Conservation (phyloP, 306 rosid genomes). For the Cucurbita argyrosperma region DNA sequence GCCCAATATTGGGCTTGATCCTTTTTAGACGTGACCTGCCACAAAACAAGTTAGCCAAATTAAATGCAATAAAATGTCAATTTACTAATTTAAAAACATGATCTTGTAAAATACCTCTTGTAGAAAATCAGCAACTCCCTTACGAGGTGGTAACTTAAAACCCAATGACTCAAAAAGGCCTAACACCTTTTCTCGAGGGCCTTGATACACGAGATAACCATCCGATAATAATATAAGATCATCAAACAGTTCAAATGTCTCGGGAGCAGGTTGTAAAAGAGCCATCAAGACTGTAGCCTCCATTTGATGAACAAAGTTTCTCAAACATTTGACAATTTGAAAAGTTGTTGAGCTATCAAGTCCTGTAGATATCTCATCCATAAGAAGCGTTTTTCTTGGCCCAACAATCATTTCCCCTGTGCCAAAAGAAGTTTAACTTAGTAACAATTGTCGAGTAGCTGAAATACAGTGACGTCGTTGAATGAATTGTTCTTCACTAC, state of each 20-base stretch:
- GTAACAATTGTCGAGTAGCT: neutral
- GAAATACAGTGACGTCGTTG: neutral
- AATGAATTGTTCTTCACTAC: too few species aligned
- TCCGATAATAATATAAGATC: conserved; percentile 64
- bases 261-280: conserved; percentile 94
- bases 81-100: too few species aligned
- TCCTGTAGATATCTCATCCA: conserved; percentile 95
- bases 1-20: conserved; percentile 93
- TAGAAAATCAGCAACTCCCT: conserved; percentile 83
- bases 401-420: conserved; percentile 87
- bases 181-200: conserved; percentile 51
- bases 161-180: conserved; percentile 67
- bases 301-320: conserved; percentile 78
- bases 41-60: neutral
- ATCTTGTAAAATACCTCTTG: conserved; percentile 49
- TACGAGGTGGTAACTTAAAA: conserved; percentile 58
- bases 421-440: neutral
- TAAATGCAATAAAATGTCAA: neutral
- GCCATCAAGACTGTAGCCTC: conserved; percentile 69
- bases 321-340: conserved; percentile 62
- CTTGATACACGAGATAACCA: conserved; percentile 65
- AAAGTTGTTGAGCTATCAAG: conserved; percentile 84
- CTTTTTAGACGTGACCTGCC: conserved; percentile 71
- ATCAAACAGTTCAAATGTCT: conserved; percentile 79
- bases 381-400: conserved; percentile 65